Evolutionary conservation across 257 asterid genomes (phyloP).

Genomic region (Solanum pinnatisectum): DNA sequence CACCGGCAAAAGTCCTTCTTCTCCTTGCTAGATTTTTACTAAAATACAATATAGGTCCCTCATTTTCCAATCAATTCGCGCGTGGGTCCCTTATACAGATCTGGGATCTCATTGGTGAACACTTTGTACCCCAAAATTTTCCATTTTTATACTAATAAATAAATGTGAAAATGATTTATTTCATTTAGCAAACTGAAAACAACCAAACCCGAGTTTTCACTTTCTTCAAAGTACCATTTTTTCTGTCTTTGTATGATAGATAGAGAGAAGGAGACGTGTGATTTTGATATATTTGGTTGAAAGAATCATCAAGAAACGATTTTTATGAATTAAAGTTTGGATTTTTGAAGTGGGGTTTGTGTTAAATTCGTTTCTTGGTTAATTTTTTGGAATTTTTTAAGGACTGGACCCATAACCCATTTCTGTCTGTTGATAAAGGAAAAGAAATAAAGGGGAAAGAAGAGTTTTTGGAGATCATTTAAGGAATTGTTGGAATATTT

Average conservation of each 20-base stretch:
- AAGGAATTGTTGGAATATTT: neutral
- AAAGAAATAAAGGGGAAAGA: neutral
- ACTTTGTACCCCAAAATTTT: neutral
- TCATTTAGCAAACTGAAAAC: neutral
- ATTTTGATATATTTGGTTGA: neutral
- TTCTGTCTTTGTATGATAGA: neutral
- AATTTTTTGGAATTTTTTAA: neutral
- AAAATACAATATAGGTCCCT: neutral
- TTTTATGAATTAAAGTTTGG: neutral
- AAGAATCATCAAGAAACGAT: neutral
- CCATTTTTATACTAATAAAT: neutral
- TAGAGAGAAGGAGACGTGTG: neutral
- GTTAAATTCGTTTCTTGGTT: neutral
- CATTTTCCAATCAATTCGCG: neutral
- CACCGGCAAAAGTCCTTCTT: neutral
- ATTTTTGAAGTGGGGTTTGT: neutral
- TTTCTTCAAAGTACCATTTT: slow-evolving; percentile 7
- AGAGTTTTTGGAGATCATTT: neutral
- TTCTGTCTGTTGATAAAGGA: neutral
- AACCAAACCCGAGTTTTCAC: neutral
- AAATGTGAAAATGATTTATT: neutral
- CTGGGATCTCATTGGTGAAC: neutral
- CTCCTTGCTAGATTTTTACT: neutral
- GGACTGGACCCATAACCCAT: neutral
- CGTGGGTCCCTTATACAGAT: neutral